Evolutionary conservation across 2,329 filamentous ascomycete genomes (phyloP), one percentile per base, ranked within the genome.

Genomic region (Alternaria sp.): DNA sequence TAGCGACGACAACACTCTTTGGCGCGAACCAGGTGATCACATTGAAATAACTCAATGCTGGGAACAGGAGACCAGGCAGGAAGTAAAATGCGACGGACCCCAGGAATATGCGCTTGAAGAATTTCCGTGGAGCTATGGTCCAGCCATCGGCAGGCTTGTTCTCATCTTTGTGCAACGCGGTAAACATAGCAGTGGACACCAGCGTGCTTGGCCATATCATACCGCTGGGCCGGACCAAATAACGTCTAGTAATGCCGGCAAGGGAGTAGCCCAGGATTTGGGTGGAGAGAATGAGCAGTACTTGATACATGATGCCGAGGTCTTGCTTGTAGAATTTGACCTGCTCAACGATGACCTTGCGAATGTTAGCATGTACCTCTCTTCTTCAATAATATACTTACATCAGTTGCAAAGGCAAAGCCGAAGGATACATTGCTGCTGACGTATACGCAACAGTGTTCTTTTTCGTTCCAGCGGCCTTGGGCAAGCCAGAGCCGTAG

Each of bases 161-260:
- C 73, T 94, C 90, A 62, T 93, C 89, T 71, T 90, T 93, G 78
- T 97, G 93, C 51, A 97, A 84, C 0, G 92, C 94, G 4, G 89
- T 90, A 71, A 97, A 95, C 91, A 97, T 94, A 70, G 92, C 90
- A 0, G 92, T 92, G 20, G 92, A 94, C 85, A 94, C 93, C 51
- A 97, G 83, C 0, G 93, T 96, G 22, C 91, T 90, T 1, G 93
- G 93, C 93, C 93, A 97, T 49, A 97, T 93, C 91, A 97, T 96
- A 60, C 92, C 92, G 63, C 91, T 92, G 0, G 93, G 93, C 27
- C 92, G 88, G 28, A 97, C 92, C 5, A 97, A 84, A 75, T 93
- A 95, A 51, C 91, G 87, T 59, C 92, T 85, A 2, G 92, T 92
- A 44, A 97, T 83, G 2, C 93, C 93, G 51, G 93, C 93, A 75